A percentile compares a stretch with the other conserved stretches of the same genome.
Evolutionary conservation across 495 filamentous ascomycete species (phyloP).

Genomic region (Sphaerosporella brunnea): DNA sequence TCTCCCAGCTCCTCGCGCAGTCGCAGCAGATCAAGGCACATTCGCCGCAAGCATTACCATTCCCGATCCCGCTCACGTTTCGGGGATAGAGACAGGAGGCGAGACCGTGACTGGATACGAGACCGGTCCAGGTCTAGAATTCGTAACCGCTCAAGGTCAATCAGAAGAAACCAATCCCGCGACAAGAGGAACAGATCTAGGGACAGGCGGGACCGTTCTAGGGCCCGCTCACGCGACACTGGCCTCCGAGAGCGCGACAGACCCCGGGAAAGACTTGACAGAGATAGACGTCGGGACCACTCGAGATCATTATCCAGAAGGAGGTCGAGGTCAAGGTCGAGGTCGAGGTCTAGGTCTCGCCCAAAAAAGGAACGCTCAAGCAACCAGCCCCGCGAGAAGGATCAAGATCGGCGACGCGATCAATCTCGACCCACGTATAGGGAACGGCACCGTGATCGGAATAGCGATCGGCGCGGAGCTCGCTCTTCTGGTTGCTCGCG

Average conservation of each 20-base stretch:
- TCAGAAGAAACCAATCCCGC: not conserved
- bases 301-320: no score
- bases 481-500: not conserved
- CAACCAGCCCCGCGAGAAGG: not conserved
- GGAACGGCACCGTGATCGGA: not conserved
- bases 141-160: not conserved
- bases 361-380: not conserved
- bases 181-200: constrained; percentile 1
- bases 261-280: not conserved
- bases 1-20: not conserved
- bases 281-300: constrained; percentile 1
- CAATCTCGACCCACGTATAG: no score
- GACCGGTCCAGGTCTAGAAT: constrained; percentile 1
- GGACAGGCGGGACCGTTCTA: no score
- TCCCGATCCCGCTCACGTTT: not conserved
- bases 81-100: not conserved
- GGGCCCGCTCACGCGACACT: not conserved
- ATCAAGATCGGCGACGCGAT: not conserved
- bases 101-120: not conserved
- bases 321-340: not conserved
- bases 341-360: not conserved
- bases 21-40: not conserved
- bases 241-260: not conserved
- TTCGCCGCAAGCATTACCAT: not conserved
- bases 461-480: not conserved